Evolutionary conservation across 768 basidiomycete species (phyloP).

Genomic region (Asterophora parasitica): DNA sequence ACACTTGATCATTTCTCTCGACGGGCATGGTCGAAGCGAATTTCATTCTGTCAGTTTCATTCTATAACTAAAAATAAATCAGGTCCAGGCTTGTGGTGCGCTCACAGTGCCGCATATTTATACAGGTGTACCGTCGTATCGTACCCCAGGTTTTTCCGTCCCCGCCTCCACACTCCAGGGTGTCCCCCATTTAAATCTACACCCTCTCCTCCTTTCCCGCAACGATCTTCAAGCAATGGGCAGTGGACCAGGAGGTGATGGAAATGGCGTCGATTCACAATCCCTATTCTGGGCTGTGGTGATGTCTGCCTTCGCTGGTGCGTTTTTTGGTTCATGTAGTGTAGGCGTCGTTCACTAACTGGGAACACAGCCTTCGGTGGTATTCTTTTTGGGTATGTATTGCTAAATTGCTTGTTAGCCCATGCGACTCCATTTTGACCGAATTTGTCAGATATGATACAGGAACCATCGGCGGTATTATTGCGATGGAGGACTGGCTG

Average conservation of each 20-base stretch:
- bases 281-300: constrained; percentile 31
- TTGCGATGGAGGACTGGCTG: constrained; percentile 57
- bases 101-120: neutral
- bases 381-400: constrained; percentile 37
- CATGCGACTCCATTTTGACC: neutral
- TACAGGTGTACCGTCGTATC: neutral
- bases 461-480: constrained; percentile 77
- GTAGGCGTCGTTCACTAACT: neutral
- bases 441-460: constrained; percentile 59
- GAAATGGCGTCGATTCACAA: constrained; percentile 24
- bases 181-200: neutral
- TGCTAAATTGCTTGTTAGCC: neutral
- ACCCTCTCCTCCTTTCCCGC: too few relatives aligned
- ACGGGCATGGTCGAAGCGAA: too few relatives aligned
- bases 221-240: constrained; percentile 13
- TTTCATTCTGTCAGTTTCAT: too few relatives aligned
- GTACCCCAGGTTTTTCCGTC: neutral
- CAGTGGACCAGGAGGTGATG: constrained; percentile 31
- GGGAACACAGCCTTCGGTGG: constrained; percentile 35
- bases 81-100: too few relatives aligned
- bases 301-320: constrained; percentile 36
- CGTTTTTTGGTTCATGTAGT: constrained; percentile 15
- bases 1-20: too few relatives aligned
- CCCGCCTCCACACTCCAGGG: constrained; percentile 4
- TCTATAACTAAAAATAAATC: too few relatives aligned